Evolutionary conservation across 1,284 basidiomycete species (phyloP).

Genomic region (Sanghuangporus weigelae): DNA sequence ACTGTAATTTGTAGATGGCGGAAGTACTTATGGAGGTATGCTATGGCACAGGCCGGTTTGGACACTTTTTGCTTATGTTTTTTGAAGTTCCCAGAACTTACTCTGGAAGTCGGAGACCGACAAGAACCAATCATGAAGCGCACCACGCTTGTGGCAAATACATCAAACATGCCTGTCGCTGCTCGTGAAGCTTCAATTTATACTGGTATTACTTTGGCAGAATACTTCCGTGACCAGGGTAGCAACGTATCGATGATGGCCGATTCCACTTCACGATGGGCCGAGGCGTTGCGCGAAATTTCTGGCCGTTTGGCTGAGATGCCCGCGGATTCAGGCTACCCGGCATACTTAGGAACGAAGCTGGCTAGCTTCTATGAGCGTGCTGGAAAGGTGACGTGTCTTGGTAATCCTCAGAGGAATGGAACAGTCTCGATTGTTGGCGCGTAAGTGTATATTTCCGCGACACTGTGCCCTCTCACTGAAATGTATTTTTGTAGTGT

Average conservation of each 20-base stretch:
- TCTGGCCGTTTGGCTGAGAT: constrained; percentile 99
- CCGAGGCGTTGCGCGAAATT: constrained; percentile 98
- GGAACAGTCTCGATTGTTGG: constrained; percentile 99
- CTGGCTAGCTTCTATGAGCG: constrained; percentile 98
- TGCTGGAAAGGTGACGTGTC: constrained; percentile 92
- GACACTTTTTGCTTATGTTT: neutral
- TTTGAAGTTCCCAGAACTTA: constrained; percentile 87
- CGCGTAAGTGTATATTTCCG: constrained; percentile 62
- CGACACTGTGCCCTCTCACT: constrained; percentile 7
- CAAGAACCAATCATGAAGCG: constrained; percentile 99
- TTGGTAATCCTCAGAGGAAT: constrained; percentile 85
- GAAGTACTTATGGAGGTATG: constrained; percentile 92
- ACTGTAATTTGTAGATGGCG: constrained; percentile 71
- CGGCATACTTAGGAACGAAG: constrained; percentile 95
- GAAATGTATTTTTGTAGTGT: constrained; percentile 48
- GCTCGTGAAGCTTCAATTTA: constrained; percentile 99
- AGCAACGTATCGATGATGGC: constrained; percentile 99
- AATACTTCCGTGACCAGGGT: constrained; percentile 99
- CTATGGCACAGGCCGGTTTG: constrained; percentile 1
- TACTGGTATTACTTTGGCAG: constrained; percentile 98
- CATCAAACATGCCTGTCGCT: constrained; percentile 99
- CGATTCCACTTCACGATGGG: constrained; percentile 99
- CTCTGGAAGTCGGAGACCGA: constrained; percentile 85
- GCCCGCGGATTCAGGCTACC: constrained; percentile 99
- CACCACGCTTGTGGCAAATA: constrained; percentile 98